Conservation (phyloP, 1,284 basidiomycete species). For the Athelia psychrophila region DNA sequence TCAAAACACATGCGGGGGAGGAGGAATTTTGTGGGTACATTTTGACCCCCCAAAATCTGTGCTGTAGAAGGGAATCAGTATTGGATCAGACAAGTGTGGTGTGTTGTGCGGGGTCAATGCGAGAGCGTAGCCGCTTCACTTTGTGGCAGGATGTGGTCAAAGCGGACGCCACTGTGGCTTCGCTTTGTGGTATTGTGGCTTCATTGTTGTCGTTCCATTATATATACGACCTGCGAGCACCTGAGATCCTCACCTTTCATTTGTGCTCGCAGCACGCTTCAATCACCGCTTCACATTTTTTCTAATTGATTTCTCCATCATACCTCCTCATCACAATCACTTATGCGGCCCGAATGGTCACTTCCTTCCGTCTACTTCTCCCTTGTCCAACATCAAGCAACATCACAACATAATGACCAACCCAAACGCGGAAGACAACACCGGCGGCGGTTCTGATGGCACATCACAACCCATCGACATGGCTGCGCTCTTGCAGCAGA, state of each 20-base stretch:
- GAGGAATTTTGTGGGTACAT: no score
- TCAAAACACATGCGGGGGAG: no score
- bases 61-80: no score
- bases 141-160: neutral
- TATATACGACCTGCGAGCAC: neutral
- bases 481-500: neutral
- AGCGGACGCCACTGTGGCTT: neutral
- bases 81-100: neutral
- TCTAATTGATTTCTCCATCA: neutral
- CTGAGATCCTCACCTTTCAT: neutral
- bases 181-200: neutral
- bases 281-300: neutral
- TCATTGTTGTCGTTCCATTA: neutral
- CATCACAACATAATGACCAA: neutral
- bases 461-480: neutral
- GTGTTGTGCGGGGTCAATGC: constrained; percentile 1
- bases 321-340: neutral
- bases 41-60: no score
- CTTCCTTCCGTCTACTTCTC: neutral
- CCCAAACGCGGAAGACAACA: neutral
- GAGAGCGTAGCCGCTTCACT: no score
- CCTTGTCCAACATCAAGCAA: neutral
- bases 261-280: neutral
- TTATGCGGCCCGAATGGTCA: neutral
- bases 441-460: neutral